Evolutionary conservation across 257 asterid species (phyloP).

Genomic region (Pogostemon cablin): DNA sequence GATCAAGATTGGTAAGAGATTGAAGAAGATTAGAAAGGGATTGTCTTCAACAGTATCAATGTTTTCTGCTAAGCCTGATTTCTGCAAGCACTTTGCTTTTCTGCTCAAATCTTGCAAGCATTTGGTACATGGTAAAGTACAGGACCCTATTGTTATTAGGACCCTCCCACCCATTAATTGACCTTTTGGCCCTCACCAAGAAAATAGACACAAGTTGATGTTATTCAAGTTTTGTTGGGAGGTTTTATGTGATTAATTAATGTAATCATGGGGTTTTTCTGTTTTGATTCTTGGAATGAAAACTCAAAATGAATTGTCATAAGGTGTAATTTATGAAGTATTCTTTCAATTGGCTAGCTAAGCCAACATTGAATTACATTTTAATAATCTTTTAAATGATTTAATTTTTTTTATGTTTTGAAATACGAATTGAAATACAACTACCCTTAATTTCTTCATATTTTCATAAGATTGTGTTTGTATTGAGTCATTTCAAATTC

Average conservation of each 20-base stretch:
- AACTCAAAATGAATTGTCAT: too few species aligned
- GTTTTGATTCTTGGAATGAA: conserved; percentile 14
- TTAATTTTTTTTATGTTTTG: too few species aligned
- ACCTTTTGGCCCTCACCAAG: neutral
- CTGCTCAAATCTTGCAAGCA: conserved; percentile 60
- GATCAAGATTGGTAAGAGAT: conserved; percentile 62
- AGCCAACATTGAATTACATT: too few species aligned
- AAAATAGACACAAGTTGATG: neutral
- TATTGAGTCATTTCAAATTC: too few species aligned
- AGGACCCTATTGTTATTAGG: conserved; percentile 16
- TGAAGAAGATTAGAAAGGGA: conserved; percentile 56
- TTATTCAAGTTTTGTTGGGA: neutral
- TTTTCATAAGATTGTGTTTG: too few species aligned
- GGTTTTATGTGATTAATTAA: neutral
- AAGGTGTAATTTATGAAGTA: too few species aligned
- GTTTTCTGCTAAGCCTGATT: conserved; percentile 42
- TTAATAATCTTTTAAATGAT: too few species aligned
- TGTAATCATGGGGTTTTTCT: conserved; percentile 3
- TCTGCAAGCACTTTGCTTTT: conserved; percentile 47
- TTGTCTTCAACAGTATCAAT: conserved; percentile 38
- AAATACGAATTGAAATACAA: too few species aligned
- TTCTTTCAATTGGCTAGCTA: too few species aligned
- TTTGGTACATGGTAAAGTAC: conserved; percentile 44
- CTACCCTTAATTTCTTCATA: too few species aligned
- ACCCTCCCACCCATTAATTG: conserved; percentile 32